Evolutionary conservation across 2,329 filamentous ascomycete genomes (phyloP).

Genomic region (Monilinia aucupariae): DNA sequence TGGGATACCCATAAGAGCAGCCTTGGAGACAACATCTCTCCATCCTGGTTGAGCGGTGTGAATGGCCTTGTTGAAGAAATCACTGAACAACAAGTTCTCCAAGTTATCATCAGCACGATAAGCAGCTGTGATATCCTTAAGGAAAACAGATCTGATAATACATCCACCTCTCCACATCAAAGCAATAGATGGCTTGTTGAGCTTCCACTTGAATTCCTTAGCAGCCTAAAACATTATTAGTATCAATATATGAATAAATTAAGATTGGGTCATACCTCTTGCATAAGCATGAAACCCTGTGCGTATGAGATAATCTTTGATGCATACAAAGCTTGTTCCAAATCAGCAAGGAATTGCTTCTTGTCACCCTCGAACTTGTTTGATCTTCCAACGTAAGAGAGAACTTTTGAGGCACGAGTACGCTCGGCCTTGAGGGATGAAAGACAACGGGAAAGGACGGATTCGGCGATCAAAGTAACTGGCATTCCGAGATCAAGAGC

Average conservation of each 20-base stretch:
- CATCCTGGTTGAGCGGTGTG: constrained; percentile 91
- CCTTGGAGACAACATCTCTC: constrained; percentile 87
- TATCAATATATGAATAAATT: constrained; percentile 11
- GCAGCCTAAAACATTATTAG: constrained; percentile 60
- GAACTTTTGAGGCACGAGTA: constrained; percentile 69
- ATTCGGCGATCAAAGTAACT: constrained; percentile 95
- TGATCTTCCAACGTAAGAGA: constrained; percentile 66
- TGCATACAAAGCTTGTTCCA: constrained; percentile 97
- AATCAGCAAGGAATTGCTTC: constrained; percentile 89
- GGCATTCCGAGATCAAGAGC: constrained; percentile 97
- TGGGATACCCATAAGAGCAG: constrained; percentile 89
- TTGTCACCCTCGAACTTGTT: constrained; percentile 84
- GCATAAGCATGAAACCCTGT: constrained; percentile 99
- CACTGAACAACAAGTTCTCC: constrained; percentile 96
- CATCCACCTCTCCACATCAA: constrained; percentile 99
- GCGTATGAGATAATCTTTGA: constrained; percentile 99
- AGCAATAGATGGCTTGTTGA: constrained; percentile 99
- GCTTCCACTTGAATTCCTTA: constrained; percentile 94
- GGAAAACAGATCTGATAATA: constrained; percentile 99
- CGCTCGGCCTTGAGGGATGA: constrained; percentile 94
- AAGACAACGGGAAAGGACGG: constrained; percentile 91
- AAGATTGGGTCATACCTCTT: constrained; percentile 59
- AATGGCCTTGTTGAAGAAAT: constrained; percentile 99
- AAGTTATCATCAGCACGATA: constrained; percentile 93
- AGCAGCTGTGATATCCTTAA: constrained; percentile 97